Percentiles rank a stretch among this genome's conserved stretches.
phyloP scores from a whole-genome alignment of 768 basidiomycete genomes.

The Tylopilus sp. region DNA sequence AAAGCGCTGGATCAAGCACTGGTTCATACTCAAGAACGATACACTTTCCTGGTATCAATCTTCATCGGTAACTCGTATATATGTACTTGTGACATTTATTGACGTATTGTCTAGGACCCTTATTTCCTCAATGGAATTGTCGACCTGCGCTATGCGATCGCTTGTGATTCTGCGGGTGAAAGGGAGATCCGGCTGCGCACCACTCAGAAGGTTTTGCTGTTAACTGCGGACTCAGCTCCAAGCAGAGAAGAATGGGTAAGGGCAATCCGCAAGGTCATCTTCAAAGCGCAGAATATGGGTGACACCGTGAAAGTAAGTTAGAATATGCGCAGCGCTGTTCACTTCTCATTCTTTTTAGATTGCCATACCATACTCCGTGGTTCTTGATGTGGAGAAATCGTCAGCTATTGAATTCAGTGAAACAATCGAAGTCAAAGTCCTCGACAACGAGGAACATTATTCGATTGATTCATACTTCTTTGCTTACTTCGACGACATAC shows the following conservation, averaged over 20 bases:
- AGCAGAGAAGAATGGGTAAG: conserved; percentile 96
- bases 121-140: conserved; percentile 97
- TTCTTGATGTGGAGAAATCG: conserved; percentile 86
- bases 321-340: neutral
- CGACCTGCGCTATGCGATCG: conserved; percentile 90
- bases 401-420: conserved; percentile 94
- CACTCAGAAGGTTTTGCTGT: conserved; percentile 67
- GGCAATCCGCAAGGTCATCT: conserved; percentile 88
- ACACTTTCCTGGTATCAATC: conserved; percentile 96
- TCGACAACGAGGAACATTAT: conserved; percentile 75
- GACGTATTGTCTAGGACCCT: conserved; percentile 66
- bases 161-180: conserved; percentile 78
- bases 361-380: conserved; percentile 87
- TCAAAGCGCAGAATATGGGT: conserved; percentile 95
- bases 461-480: conserved; percentile 89
- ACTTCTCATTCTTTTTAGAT: conserved; percentile 47
- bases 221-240: conserved; percentile 76
- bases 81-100: conserved; percentile 5
- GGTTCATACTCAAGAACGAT: conserved; percentile 96
- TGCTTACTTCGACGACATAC: conserved; percentile 86
- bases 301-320: conserved; percentile 82
- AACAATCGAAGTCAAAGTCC: conserved; percentile 90
- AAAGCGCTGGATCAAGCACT: conserved; percentile 91
- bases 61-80: conserved; percentile 60
- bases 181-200: conserved; percentile 82